Base-by-base conservation (phyloP, 129 eudicot species). In the Oenanthe sinensis region DNA sequence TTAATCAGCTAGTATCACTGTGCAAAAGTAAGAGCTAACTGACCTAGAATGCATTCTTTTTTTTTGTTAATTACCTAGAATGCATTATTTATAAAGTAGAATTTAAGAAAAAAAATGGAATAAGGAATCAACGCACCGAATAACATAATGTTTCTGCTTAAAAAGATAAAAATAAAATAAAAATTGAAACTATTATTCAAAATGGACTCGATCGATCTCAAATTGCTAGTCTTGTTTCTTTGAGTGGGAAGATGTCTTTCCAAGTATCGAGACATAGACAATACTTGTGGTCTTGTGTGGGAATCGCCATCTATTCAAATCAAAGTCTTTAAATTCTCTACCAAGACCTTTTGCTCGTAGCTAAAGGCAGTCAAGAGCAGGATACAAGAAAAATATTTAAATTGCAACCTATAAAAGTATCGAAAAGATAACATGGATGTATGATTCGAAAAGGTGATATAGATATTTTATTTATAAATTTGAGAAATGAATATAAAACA, bases 171-270 rank as follows among this genome's bases (percentile, higher is more conserved):
- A 33, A 33, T 55, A 55, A n/a, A n/a, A 58, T 8, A 58, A 58
- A n/a, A 58, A 58, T 3, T 54, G 33, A 28, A 60, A 60, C 36
- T 60, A 14, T 14, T 4, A 63, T 67, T 67, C 43, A 67, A 70
- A 72, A 44, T 12, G 50, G 76, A n/a, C 16, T 52, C 76, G 7
- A 44, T 52, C 76, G 7, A 44, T 72, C 54, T 72, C 76, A 42
- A n/a, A 43, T 11, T 72, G 76, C 36, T 5, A 3, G 47, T 24
- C 46, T 42, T 72, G n/a, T 72, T 71, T 22, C 6, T 71, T 39
- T 4, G 37, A 72, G 54, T 10, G 52, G 50, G 76, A 72, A 72
- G 52, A 71, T 72, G 76, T 72, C 36, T 72, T 72, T 72, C 54
- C 54, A n/a, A n/a, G 50, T 42, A 72, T 26, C 36, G 54, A 72